Base-by-base conservation (phyloP, 2,329 filamentous ascomycete genomes). In the Talaromyces sp. region DNA sequence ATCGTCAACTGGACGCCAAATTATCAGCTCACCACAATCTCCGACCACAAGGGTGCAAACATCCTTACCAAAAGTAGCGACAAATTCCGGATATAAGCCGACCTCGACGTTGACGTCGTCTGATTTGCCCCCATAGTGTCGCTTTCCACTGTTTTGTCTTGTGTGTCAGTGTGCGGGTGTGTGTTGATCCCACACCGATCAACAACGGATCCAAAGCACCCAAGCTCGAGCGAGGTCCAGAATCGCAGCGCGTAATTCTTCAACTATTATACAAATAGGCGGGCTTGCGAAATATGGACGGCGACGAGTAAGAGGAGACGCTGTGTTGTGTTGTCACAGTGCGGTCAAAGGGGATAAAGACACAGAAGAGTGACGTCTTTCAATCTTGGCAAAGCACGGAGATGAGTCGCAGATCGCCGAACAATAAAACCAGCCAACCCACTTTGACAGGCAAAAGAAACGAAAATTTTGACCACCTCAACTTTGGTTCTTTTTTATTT, bases 11-110 rank as follows among this genome's bases (percentile, higher is more conserved):
- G 67, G 5, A 37, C 15, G 61, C 33, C 37, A 15, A 15, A 56
- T 61, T 5, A 54, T 58, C n/a, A 58, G 54, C 35, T 19, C 19
- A 41, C 13, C 19, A 15, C 27, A 11, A 11, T 19, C 10, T 41
- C 8, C 15, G n/a, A 2, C 6, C 35, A 27, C 11, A 13, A 22
- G 33, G 19, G n/a, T 22, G 5, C 10, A 10, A n/a, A n/a, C 8
- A 15, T 1, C 3, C 78, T 70, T 76, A 82, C 80, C 73, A 80
- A 61, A 66, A 76, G 68, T 75, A 80, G 75, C 45, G 77, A 62
- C 10, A 63, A 19, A 31, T 49, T 25, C 25, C 61, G 50, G 3
- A 57, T 15, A 27, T 47, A 45, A 47, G 17, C 11, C 27, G 39
- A 63, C 27, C 31, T 49, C 37, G 61, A 47, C 17, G 45, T 56